A percentile compares a stretch with the other conserved stretches of the same genome.
phyloP scores from a whole-genome alignment of 2,329 filamentous ascomycete species.

The Aspergillus pseudoterreus region DNA sequence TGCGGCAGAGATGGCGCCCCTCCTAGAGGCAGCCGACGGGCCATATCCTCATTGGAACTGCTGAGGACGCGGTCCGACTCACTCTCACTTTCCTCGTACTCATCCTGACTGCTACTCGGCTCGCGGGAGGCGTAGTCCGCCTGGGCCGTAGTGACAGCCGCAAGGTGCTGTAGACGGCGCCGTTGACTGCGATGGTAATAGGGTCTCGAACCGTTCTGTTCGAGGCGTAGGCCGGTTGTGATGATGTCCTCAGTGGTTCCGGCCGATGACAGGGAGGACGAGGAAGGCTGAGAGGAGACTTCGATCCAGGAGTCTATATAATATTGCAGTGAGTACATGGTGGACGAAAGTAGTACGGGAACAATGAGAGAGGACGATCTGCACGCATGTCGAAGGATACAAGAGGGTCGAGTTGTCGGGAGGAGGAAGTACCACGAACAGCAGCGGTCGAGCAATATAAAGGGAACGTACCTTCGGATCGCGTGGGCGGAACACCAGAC shows the following conservation, averaged over 20 bases:
- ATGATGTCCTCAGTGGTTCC: conserved; percentile 77
- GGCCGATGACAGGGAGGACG: conserved; percentile 80
- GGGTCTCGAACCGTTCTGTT: conserved; percentile 49
- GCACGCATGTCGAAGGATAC: conserved; percentile 16
- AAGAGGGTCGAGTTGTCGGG: conserved; percentile 3
- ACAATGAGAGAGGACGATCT: conserved; percentile 7
- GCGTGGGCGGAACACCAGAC: conserved; percentile 33
- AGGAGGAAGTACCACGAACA: neutral
- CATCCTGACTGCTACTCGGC: conserved; percentile 75
- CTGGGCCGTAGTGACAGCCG: conserved; percentile 37
- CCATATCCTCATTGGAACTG: conserved; percentile 59
- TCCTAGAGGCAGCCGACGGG: conserved; percentile 18
- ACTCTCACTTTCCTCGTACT: conserved; percentile 90
- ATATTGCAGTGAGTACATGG: conserved; percentile 44
- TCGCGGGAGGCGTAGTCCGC: conserved; percentile 43
- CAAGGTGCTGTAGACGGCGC: conserved; percentile 33
- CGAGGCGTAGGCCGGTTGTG: conserved; percentile 78
- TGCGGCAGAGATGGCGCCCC: conserved; percentile 21
- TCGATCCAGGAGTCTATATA: conserved; percentile 92
- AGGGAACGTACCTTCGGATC: conserved; percentile 41
- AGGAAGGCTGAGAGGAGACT: conserved; percentile 86
- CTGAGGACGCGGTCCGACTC: conserved; percentile 73
- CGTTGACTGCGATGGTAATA: conserved; percentile 59
- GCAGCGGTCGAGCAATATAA: neutral
- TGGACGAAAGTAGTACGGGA: conserved; percentile 7